These are phyloP conservation scores for Penicillium manginii DNA, from an alignment of 495 filamentous ascomycete genomes.

Conservation along the genomic window DNA sequence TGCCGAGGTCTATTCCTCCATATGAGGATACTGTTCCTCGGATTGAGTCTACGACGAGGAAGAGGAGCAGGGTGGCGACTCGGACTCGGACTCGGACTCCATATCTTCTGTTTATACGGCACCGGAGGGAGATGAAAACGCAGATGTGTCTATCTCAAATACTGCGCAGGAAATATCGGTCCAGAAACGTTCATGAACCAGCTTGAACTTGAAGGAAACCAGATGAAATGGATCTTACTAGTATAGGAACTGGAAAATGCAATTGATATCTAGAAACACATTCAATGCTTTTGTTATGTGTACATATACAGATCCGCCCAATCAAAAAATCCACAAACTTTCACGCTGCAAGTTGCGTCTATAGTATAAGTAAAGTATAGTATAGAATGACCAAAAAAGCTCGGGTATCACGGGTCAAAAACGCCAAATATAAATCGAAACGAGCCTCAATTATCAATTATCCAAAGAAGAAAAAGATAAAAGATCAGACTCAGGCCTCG, in stretches of 20 bases:
- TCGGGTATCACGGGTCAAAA: constrained; percentile 21
- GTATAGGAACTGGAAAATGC: not conserved
- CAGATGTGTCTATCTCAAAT: too few species aligned
- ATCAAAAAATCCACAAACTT: not conserved
- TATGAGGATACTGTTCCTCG: not conserved
- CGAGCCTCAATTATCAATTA: not conserved
- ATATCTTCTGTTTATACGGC: constrained; percentile 32
- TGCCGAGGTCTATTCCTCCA: not conserved
- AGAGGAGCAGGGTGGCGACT: constrained; percentile 2
- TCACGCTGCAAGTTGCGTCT: constrained; percentile 7
- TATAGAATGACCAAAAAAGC: constrained; percentile 3
- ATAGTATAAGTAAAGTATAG: constrained; percentile 15
- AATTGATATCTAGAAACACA: not conserved
- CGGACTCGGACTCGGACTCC: constrained; percentile 11
- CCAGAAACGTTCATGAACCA: too few species aligned
- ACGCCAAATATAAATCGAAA: constrained; percentile 12
- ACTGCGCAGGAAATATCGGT: too few species aligned
- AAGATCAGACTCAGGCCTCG: constrained; percentile 2
- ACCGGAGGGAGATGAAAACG: constrained; percentile 13
- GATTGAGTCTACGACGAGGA: not conserved
- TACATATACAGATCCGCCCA: constrained; percentile 2
- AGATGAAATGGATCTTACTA: not conserved
- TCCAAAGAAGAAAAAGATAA: too few species aligned
- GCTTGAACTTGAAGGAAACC: too few species aligned
- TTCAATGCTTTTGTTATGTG: constrained; percentile 4